phyloP scores from a whole-genome alignment of 208 protist species.

The Wallacemonas rigidus region DNA sequence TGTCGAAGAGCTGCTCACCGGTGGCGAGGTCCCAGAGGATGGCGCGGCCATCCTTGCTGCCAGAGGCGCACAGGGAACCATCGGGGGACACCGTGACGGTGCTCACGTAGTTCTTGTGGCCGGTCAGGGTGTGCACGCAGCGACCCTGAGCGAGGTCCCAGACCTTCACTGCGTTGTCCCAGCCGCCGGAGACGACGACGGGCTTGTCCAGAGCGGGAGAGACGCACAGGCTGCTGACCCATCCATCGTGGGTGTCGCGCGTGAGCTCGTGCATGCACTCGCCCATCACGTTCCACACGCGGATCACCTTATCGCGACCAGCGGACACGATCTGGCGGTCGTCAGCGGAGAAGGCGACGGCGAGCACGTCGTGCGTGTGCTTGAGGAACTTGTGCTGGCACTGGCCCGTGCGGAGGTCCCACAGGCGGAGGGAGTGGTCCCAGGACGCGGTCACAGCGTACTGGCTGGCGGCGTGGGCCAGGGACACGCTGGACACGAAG shows the following conservation, averaged over 20 bases:
- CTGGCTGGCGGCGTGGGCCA: slow-evolving; percentile 96
- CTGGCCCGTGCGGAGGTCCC: slow-evolving; percentile 96
- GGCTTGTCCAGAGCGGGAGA: slow-evolving; percentile 91
- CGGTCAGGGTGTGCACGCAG: slow-evolving; percentile 93
- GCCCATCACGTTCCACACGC: slow-evolving; percentile 99
- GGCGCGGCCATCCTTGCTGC: slow-evolving; percentile 97
- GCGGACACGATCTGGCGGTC: slow-evolving; percentile 99
- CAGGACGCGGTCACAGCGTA: slow-evolving; percentile 99
- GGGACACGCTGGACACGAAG: slow-evolving; percentile 97
- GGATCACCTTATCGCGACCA: slow-evolving; percentile 97
- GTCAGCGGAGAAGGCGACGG: slow-evolving; percentile 98
- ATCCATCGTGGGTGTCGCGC: slow-evolving; percentile 96
- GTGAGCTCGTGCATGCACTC: slow-evolving; percentile 98
- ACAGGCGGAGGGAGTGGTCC: slow-evolving; percentile 99
- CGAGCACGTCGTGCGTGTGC: slow-evolving; percentile 99
- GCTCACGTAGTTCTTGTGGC: slow-evolving; percentile 98
- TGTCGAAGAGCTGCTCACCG: slow-evolving; percentile 96
- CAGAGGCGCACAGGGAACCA: slow-evolving; percentile 99
- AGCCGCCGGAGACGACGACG: slow-evolving; percentile 97
- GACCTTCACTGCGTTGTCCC: slow-evolving; percentile 98
- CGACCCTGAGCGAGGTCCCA: slow-evolving; percentile 96
- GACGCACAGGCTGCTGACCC: slow-evolving; percentile 99
- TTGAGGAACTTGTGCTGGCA: slow-evolving; percentile 96
- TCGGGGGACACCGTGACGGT: slow-evolving; percentile 99
- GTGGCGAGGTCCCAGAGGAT: slow-evolving; percentile 98